These are phyloP conservation scores for Pseudozyma pruni DNA, from an alignment of 1,284 basidiomycete genomes.

Conservation along the genomic window DNA sequence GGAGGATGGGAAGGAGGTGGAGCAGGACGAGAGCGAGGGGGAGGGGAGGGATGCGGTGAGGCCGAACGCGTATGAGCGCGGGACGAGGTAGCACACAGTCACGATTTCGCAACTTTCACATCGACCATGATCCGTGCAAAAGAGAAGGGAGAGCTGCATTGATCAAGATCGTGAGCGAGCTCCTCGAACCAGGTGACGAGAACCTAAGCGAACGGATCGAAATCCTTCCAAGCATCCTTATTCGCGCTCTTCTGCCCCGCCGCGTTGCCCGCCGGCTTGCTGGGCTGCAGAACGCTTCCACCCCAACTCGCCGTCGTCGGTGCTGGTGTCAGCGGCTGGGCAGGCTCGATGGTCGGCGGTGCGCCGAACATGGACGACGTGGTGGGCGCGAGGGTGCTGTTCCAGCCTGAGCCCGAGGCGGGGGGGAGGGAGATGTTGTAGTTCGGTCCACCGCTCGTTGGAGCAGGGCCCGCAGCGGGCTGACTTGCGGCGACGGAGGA, in stretches of 20 bases:
- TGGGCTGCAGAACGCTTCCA: constrained; percentile 44
- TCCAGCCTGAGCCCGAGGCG: constrained; percentile 32
- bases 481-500: constrained; percentile 6
- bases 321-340: background rate
- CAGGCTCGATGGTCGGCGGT: constrained; percentile 12
- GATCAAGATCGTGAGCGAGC: too few relatives aligned
- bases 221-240: constrained; percentile 51
- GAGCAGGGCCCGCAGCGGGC: background rate
- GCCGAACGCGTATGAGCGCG: constrained; percentile 42
- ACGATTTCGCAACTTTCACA: too few relatives aligned
- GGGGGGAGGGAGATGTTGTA: constrained; percentile 55
- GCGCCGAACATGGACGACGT: constrained; percentile 6
- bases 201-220: constrained; percentile 49
- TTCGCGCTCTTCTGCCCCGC: background rate
- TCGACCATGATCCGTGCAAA: too few relatives aligned
- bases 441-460: constrained; percentile 36
- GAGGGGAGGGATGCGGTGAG: background rate
- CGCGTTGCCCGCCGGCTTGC: constrained; percentile 4
- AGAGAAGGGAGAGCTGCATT: too few relatives aligned
- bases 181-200: too few relatives aligned
- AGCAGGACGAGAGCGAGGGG: constrained; percentile 4
- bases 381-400: background rate
- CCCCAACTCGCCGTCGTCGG: constrained; percentile 21
- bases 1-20: background rate
- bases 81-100: constrained; percentile 9